phyloP scores from a whole-genome alignment of 257 asterid species.

The Solanum ossicruentum region DNA sequence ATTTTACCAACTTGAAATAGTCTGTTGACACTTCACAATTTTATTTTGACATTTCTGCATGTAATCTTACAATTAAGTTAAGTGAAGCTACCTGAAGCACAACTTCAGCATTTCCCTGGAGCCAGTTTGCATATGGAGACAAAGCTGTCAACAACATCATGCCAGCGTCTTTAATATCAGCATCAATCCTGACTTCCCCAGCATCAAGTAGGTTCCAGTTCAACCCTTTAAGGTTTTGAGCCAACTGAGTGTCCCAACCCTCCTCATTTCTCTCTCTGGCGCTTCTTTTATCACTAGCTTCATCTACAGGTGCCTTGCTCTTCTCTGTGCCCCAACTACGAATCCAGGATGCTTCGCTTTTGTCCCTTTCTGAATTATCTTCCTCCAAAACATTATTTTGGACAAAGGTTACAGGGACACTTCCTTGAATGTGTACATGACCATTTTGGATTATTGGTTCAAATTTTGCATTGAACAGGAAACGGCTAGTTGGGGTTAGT shows the following conservation, averaged over 20 bases:
- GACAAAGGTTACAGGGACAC: conserved; percentile 74
- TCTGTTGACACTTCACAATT: not conserved
- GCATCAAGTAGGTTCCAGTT: conserved; percentile 94
- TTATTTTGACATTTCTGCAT: not conserved
- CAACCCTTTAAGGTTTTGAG: conserved; percentile 88
- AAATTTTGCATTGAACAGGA: conserved; percentile 86
- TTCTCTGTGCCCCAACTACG: conserved; percentile 63
- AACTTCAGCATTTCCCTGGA: conserved; percentile 93
- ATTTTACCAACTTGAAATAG: not conserved
- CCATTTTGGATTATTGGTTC: conserved; percentile 89
- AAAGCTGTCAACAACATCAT: conserved; percentile 94
- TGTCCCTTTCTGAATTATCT: conserved; percentile 55
- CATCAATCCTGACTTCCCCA: conserved; percentile 95
- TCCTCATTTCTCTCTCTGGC: conserved; percentile 75
- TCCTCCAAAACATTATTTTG: conserved; percentile 52
- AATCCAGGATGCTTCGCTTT: conserved; percentile 58
- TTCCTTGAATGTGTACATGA: conserved; percentile 90
- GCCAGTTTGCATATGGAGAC: conserved; percentile 98
- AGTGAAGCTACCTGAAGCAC: conserved; percentile 68
- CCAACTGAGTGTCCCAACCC: conserved; percentile 78
- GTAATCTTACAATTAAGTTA: not conserved
- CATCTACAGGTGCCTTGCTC: conserved; percentile 52
- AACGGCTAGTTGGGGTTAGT: conserved; percentile 77
- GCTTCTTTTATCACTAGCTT: conserved; percentile 56
- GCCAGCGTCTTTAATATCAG: conserved; percentile 96